These are phyloP conservation scores for Heracleum sosnowskyi DNA, from an alignment of 129 eudicot genomes.

Conservation along the genomic window DNA sequence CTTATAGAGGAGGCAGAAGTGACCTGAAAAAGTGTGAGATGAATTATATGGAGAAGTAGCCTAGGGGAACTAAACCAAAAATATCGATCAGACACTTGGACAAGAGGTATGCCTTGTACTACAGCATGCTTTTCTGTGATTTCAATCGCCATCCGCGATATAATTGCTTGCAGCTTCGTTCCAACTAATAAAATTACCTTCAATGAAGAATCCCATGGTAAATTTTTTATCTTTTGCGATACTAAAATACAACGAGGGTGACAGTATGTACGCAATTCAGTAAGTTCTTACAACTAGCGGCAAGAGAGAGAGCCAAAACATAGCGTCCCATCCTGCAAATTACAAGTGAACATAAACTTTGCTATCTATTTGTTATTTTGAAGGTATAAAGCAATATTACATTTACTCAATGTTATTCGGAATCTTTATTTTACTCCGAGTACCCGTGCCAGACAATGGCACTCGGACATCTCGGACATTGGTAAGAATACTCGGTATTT, in stretches of 20 bases:
- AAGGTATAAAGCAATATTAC: neutral
- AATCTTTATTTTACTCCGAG: neutral
- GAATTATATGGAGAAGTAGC: conserved; percentile 64
- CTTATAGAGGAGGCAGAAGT: neutral
- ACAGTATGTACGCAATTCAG: neutral
- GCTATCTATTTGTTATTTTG: neutral
- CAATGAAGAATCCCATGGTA: conserved; percentile 17
- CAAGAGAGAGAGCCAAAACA: conserved; percentile 68
- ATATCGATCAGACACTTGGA: conserved; percentile 71
- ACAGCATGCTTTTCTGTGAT: conserved; percentile 87
- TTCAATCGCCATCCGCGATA: conserved; percentile 84
- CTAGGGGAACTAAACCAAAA: conserved; percentile 79
- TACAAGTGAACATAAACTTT: neutral
- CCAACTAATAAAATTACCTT: conserved; percentile 79
- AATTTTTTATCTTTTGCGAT: neutral
- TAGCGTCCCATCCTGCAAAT: conserved; percentile 53
- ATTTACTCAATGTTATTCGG: neutral
- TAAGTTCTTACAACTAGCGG: conserved; percentile 64
- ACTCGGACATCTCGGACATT: neutral
- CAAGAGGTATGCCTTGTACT: conserved; percentile 80
- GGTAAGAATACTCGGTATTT: neutral
- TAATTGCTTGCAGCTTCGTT: conserved; percentile 85
- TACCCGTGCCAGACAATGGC: neutral
- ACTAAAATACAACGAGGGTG: neutral
- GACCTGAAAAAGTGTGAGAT: conserved; percentile 87